A percentile compares a stretch with the other conserved stretches of the same genome.
Evolutionary conservation across 2,329 filamentous ascomycete genomes (phyloP).

Genomic region (Penicillium sp.): DNA sequence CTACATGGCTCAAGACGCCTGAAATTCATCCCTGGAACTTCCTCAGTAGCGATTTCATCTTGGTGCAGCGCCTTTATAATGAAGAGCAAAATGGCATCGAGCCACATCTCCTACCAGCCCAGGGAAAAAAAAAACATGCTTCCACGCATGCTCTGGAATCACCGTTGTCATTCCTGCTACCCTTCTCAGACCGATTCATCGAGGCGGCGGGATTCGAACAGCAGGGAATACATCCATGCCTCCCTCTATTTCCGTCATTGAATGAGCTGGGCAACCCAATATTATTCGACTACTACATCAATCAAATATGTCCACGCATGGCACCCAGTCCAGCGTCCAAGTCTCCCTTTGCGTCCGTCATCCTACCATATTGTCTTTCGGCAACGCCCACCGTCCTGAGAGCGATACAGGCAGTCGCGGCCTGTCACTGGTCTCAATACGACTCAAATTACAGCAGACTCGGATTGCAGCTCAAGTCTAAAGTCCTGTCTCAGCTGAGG

Average conservation of each 20-base stretch:
- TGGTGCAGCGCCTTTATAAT: background rate
- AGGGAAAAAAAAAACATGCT: background rate
- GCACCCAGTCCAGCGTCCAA: background rate
- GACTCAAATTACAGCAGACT: slow-evolving; percentile 7
- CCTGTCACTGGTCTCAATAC: slow-evolving; percentile 12
- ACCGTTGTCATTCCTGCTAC: background rate
- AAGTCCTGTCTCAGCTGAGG: background rate
- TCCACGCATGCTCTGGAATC: background rate
- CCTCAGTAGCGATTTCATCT: background rate
- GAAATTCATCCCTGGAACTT: background rate
- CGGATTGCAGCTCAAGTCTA: slow-evolving; percentile 5
- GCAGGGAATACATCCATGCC: background rate
- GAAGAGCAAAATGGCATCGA: background rate
- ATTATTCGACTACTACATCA: slow-evolving; percentile 13
- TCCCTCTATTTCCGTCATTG: slow-evolving; percentile 4
- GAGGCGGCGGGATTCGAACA: background rate
- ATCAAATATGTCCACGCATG: slow-evolving; percentile 11
- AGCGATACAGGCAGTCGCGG: slow-evolving; percentile 8
- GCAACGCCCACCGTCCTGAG: slow-evolving; percentile 3
- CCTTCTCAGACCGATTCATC: background rate
- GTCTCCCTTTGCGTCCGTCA: slow-evolving; percentile 10
- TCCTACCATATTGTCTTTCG: slow-evolving; percentile 9
- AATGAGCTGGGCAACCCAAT: slow-evolving; percentile 1
- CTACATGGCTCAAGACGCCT: background rate
- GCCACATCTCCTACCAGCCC: background rate